phyloP scores from a whole-genome alignment of 1,284 basidiomycete species.

The Cryptococcus sp. region DNA sequence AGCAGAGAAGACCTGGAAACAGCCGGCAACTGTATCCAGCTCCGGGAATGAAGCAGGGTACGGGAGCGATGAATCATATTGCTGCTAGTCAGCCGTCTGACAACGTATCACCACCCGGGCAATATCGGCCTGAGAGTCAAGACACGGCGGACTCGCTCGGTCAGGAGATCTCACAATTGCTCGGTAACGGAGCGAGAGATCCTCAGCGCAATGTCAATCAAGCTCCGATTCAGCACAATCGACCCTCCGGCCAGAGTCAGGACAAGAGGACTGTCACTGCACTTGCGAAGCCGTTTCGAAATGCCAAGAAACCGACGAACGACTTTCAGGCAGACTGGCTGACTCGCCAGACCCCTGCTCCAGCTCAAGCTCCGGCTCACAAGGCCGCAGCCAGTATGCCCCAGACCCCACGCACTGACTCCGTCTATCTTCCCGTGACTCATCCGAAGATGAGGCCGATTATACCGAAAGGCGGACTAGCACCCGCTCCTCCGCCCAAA shows the following conservation, averaged over 20 bases:
- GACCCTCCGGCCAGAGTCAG: neutral
- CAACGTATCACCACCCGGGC: neutral
- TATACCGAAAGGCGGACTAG: constrained; percentile 17
- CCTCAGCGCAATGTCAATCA: neutral
- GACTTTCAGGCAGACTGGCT: neutral
- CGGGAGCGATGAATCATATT: too few relatives aligned
- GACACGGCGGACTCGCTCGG: constrained; percentile 9
- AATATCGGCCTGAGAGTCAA: neutral
- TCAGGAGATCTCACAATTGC: constrained; percentile 16
- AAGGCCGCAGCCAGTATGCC: constrained; percentile 4
- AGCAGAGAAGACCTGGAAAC: too few relatives aligned
- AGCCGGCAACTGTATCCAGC: too few relatives aligned
- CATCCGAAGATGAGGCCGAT: constrained; percentile 31
- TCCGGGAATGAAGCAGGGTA: too few relatives aligned
- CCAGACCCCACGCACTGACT: constrained; percentile 11
- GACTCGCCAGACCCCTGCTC: neutral
- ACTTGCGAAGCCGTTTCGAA: neutral
- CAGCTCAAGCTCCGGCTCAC: neutral
- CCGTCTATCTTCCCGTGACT: constrained; percentile 27
- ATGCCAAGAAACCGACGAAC: neutral
- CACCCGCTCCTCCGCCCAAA: constrained; percentile 5
- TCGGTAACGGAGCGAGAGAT: constrained; percentile 4
- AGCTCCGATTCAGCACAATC: neutral
- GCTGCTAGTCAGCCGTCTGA: neutral
- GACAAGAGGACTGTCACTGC: too few relatives aligned